Evolutionary conservation across 2,329 filamentous ascomycete genomes (phyloP), one percentile per base, ranked within the genome.

Genomic region (Westerdykella aurantiaca): DNA sequence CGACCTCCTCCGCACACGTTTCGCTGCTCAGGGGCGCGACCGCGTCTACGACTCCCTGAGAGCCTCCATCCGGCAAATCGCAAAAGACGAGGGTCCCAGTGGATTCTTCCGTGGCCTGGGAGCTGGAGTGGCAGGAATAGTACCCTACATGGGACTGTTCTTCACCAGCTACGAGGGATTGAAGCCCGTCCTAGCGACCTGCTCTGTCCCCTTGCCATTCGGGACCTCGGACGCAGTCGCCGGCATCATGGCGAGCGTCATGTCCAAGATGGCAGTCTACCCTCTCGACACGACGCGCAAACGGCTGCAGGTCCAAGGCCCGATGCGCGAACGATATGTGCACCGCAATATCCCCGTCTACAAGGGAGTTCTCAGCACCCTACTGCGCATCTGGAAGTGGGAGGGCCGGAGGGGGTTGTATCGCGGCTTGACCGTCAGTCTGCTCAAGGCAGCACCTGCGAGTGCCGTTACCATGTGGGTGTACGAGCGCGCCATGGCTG

Each of bases 131-230:
- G 84, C 77, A 21, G 90, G 96, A 71, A 93, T 97, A 39, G 81
- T 95, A 9, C 93, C 93, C 2, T 95, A 91, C 66, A 98, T 98
- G 93, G 93, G 93, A 12, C 75, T 95, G 2, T 97, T 98, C 72
- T 98, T 98, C 69, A 80, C 86, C 29, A 79, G 82, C 34, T 98
- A 97, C 70, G 93, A 98, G 68, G 75, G 77, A 9, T 71, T 95
- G 40, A 75, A 75, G 54, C 70, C 71, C 2, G 40, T 63, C 5
- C 51, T 69, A 21, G 66, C 71, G 7, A 60, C 52, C n/a, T 63
- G 67, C 3, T 76, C 86, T 5, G 63, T 80, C 6, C 78, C 77
- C 0, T 66, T 91, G 37, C 72, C 73, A 56, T 83, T 85, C 64
- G 87, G 89, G 16, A 83, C 83, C 13, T 85, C 85, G 1, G 89